phyloP scores from a whole-genome alignment of 2,329 filamentous ascomycete species.

The Diaporthe vexans region DNA sequence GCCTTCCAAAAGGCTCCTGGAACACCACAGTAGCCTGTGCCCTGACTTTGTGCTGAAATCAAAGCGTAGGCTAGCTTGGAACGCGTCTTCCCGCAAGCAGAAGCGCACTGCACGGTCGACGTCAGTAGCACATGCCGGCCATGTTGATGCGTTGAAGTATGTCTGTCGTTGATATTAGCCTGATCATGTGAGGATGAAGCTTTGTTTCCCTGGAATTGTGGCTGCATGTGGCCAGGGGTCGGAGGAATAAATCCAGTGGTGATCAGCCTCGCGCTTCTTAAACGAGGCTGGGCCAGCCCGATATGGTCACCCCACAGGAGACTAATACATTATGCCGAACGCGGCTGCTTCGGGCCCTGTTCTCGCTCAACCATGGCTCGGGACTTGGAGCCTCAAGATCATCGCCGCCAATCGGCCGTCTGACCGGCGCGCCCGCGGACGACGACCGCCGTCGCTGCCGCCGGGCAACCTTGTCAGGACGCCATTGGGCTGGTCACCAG shows the following conservation, averaged over 20 bases:
- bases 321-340: slow-evolving; percentile 25
- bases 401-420: slow-evolving; percentile 7
- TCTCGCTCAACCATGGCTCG: slow-evolving; percentile 2
- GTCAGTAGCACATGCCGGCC: slow-evolving; percentile 4
- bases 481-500: neutral
- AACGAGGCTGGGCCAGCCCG: slow-evolving; percentile 23
- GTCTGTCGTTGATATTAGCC: neutral
- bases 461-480: slow-evolving; percentile 17
- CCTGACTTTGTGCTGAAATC: slow-evolving; percentile 21
- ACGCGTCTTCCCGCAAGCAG: slow-evolving; percentile 12
- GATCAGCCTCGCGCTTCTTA: slow-evolving; percentile 21
- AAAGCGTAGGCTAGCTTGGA: slow-evolving; percentile 18
- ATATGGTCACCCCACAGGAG: slow-evolving; percentile 7
- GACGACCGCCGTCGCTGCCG: slow-evolving; percentile 1
- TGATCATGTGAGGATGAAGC: slow-evolving; percentile 22
- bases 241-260: slow-evolving; percentile 2
- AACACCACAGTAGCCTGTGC: slow-evolving; percentile 5
- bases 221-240: slow-evolving; percentile 28
- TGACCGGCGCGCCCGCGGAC: neutral
- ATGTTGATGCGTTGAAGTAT: neutral
- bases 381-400: neutral
- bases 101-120: neutral
- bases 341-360: neutral
- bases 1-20: neutral
- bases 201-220: slow-evolving; percentile 10